Evolutionary conservation across 1,139 yeast species (phyloP).

Genomic region (Kodamaea ohmeri): DNA sequence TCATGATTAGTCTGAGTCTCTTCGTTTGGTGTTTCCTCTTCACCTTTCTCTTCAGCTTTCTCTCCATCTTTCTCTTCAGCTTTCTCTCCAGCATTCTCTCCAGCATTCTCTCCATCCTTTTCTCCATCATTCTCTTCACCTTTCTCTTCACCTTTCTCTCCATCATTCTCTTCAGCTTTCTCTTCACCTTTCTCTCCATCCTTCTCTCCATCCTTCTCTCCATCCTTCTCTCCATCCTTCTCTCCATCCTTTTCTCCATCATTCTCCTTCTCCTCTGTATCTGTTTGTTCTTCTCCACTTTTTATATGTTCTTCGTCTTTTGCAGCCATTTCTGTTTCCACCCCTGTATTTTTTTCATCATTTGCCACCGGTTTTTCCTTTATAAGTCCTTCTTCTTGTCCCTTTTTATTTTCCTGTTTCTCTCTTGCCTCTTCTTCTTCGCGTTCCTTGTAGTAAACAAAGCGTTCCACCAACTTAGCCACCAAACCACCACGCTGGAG

Average conservation of each 20-base stretch:
- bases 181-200: not conserved
- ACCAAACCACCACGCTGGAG: slow-evolving; percentile 68
- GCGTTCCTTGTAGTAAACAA: slow-evolving; percentile 42
- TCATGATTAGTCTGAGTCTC: slow-evolving; percentile 1
- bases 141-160: not conserved
- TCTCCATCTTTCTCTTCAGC: not conserved
- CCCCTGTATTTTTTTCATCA: not conserved
- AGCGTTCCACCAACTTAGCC: slow-evolving; percentile 67
- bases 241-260: not conserved
- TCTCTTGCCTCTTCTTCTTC: not conserved
- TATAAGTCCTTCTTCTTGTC: slow-evolving; percentile 18
- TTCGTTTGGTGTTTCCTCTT: not conserved
- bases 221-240: not conserved
- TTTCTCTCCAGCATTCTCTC: not conserved
- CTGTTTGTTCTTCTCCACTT: not conserved
- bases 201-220: not conserved
- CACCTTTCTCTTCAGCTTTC: not conserved
- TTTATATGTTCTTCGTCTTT: not conserved
- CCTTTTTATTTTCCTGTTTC: slow-evolving; percentile 23
- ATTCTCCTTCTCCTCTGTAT: not conserved
- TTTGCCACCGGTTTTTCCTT: slow-evolving; percentile 14
- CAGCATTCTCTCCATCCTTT: not conserved
- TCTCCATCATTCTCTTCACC: not conserved
- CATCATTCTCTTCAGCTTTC: not conserved
- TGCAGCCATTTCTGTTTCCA: not conserved